Percentiles rank a stretch among this genome's conserved stretches.
Evolutionary conservation across 805 yeast genomes (phyloP).

Genomic region (Myxozyma nipponensis): DNA sequence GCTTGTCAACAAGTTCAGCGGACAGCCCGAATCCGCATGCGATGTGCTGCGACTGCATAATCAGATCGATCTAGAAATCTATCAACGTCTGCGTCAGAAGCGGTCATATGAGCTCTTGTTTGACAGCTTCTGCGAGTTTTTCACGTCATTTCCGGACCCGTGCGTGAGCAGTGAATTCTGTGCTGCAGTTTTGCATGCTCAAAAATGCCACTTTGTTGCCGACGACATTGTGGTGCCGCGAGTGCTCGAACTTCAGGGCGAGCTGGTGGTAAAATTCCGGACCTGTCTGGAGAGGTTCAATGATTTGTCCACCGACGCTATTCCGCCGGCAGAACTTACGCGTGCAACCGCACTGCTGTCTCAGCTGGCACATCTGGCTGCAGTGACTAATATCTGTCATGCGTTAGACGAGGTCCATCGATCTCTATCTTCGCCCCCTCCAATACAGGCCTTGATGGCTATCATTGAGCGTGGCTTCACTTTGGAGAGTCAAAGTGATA

Average conservation of each 20-base stretch:
- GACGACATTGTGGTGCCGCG: slow-evolving; percentile 12
- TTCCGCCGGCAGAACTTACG: not conserved
- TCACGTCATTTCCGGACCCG: slow-evolving; percentile 7
- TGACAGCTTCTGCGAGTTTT: slow-evolving; percentile 16
- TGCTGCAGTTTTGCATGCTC: slow-evolving; percentile 12
- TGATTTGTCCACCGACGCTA: slow-evolving; percentile 8
- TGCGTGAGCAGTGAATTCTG: slow-evolving; percentile 14
- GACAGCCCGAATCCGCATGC: slow-evolving; percentile 27
- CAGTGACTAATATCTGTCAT: slow-evolving; percentile 8
- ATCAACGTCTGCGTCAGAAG: slow-evolving; percentile 26
- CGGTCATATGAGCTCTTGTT: slow-evolving; percentile 30
- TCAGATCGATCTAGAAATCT: slow-evolving; percentile 28
- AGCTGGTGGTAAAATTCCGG: slow-evolving; percentile 3
- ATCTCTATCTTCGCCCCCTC: slow-evolving; percentile 1
- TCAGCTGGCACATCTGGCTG: slow-evolving; percentile 8
- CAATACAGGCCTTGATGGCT: not conserved
- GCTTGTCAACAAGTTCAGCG: slow-evolving; percentile 30
- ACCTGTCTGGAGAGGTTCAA: not conserved
- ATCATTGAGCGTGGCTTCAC: slow-evolving; percentile 4
- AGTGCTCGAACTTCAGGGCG: slow-evolving; percentile 15
- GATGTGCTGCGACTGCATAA: slow-evolving; percentile 27
- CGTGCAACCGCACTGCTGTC: not conserved
- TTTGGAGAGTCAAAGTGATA: not conserved
- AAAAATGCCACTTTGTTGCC: slow-evolving; percentile 7
- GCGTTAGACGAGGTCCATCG: slow-evolving; percentile 4